Conservation (phyloP, 2,329 filamentous ascomycete genomes). For the Phoma sp. region DNA sequence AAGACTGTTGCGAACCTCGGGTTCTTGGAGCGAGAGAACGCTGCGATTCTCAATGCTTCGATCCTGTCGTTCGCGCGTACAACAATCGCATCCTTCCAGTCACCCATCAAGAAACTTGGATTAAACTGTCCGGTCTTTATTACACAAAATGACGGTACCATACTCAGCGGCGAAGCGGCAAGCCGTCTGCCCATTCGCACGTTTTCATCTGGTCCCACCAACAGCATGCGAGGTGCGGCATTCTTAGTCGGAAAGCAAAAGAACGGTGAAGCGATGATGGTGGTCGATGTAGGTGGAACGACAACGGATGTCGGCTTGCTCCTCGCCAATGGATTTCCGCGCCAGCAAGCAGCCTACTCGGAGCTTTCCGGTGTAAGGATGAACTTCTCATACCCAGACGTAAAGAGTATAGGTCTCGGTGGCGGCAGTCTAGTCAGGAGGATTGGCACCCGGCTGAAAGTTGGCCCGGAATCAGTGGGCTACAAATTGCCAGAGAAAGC, state of each 20-base stretch:
- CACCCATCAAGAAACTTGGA: slow-evolving; percentile 55
- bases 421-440: slow-evolving; percentile 64
- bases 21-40: slow-evolving; percentile 61
- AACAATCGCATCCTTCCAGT: slow-evolving; percentile 56
- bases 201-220: slow-evolving; percentile 61
- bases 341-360: slow-evolving; percentile 68
- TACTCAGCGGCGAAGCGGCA: slow-evolving; percentile 57
- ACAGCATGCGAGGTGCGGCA: slow-evolving; percentile 61
- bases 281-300: slow-evolving; percentile 72
- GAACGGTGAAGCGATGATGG: slow-evolving; percentile 60
- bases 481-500: slow-evolving; percentile 64
- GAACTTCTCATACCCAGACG: slow-evolving; percentile 63
- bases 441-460: slow-evolving; percentile 49
- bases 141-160: slow-evolving; percentile 61
- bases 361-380: slow-evolving; percentile 69
- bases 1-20: slow-evolving; percentile 60
- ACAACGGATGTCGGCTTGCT: slow-evolving; percentile 70
- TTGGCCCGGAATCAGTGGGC: slow-evolving; percentile 70
- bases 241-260: slow-evolving; percentile 46
- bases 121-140: slow-evolving; percentile 59
- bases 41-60: slow-evolving; percentile 59
- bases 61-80: slow-evolving; percentile 56
- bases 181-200: slow-evolving; percentile 59
- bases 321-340: slow-evolving; percentile 67
- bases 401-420: slow-evolving; percentile 66